Base-by-base conservation (phyloP, 169 alveolate genomes). In the Cryptosporidium sp. region DNA sequence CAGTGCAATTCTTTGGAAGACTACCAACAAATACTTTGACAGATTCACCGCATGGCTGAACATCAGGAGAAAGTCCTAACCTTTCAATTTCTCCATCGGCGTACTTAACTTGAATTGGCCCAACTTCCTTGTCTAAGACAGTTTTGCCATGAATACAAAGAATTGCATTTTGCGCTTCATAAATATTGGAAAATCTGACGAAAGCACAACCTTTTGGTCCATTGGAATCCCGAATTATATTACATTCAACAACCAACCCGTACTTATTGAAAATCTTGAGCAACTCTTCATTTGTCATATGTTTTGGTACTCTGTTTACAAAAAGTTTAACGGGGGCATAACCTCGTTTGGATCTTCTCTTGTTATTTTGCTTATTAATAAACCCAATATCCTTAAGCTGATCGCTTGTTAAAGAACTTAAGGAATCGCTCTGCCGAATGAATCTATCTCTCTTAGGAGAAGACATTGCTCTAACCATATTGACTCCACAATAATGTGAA, bases 11-110 rank as follows among this genome's bases (percentile, higher is more conserved):
- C 48, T 80, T 80, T 16, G 89, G 89, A 41, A 80, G 75, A 65
- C 89, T 62, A 21, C 89, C 89, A n/a, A 80, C 89, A 80, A 80
- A 80, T 6, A 80, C 89, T 31, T 80, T 80, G 2, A 80, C 74
- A 16, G 89, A 80, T 33, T 80, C 89, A 14, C 89, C 89, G 16
- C 89, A 80, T n/a, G 89, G 89, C 35, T 80, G 89, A 23, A 80
- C 89, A 31, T 80, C 89, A 14, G 89, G 89, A 18, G 89, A 80
- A 9, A 80, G 74, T 43, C 89, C 89, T 1, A 80, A 39, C 21
- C 89, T 59, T 26, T 80, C 89, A 65, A 80, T 80, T 26, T 80
- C 89, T 5, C 89, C 89, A 29, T 80, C 89, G 4, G 89, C 89
- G 33, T 80, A 80, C 21, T 80, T 80, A 33, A 80, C 89, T 39